Conservation (phyloP, 495 filamentous ascomycete species). For the Penicillium salamii region DNA sequence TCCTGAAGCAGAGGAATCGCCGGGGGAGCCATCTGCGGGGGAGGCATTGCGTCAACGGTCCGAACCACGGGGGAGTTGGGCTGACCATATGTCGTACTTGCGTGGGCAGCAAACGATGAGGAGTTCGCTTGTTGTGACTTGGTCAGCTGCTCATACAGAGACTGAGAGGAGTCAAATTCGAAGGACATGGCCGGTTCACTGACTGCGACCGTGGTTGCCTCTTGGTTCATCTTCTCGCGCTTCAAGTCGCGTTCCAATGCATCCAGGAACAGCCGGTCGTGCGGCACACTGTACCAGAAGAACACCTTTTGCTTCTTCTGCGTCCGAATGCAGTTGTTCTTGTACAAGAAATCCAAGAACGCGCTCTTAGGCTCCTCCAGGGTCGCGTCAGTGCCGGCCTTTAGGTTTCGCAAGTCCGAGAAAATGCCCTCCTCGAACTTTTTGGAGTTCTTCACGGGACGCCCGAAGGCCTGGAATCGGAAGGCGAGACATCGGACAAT, state of each 20-base stretch:
- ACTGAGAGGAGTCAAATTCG: conserved; percentile 98
- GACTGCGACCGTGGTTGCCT: conserved; percentile 93
- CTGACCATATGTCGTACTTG: conserved; percentile 73
- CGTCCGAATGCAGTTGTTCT: conserved; percentile 99
- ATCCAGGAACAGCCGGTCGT: conserved; percentile 96
- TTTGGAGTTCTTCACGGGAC: conserved; percentile 98
- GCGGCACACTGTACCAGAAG: conserved; percentile 99
- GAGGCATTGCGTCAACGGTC: conserved; percentile 84
- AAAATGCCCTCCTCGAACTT: conserved; percentile 99
- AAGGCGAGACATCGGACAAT: conserved; percentile 98
- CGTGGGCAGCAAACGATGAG: conserved; percentile 88
- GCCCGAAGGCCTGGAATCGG: conserved; percentile 96
- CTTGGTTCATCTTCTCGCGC: conserved; percentile 98
- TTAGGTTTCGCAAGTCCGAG: conserved; percentile 95
- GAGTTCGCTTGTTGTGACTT: conserved; percentile 98
- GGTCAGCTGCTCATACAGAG: conserved; percentile 98
- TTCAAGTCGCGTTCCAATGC: conserved; percentile 96
- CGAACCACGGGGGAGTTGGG: conserved; percentile 83
- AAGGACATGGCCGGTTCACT: conserved; percentile 96
- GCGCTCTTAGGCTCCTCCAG: conserved; percentile 98
- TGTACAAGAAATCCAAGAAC: conserved; percentile 98
- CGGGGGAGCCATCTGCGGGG: conserved; percentile 67
- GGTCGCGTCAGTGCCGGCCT: conserved; percentile 97
- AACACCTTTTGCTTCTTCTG: conserved; percentile 99
- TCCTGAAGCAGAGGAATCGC: conserved; percentile 77